Conservation (phyloP, 2,329 filamentous ascomycete genomes). For the Colletotrichum limetticola region DNA sequence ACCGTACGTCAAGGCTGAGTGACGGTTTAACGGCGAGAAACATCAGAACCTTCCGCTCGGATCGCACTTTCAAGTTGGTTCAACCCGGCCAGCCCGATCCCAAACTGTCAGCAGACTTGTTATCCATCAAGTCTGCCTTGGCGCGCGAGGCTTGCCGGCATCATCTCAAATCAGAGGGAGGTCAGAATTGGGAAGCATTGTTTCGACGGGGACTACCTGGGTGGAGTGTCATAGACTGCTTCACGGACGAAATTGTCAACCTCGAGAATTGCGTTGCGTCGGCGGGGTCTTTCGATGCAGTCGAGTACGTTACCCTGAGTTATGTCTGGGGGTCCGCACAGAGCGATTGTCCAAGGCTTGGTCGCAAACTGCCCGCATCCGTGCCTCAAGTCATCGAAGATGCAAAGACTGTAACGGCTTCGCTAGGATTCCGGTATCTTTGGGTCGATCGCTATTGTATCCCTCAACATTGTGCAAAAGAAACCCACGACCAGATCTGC, state of each 20-base stretch:
- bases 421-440: conserved; percentile 49
- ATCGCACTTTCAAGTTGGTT: neutral
- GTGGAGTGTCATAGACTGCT: neutral
- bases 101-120: neutral
- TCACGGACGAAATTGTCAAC: neutral
- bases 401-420: conserved; percentile 44
- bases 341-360: neutral
- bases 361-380: conserved; percentile 38
- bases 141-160: neutral
- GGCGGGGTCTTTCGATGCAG: neutral
- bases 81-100: too few relatives aligned
- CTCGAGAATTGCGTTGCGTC: neutral
- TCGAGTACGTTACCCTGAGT: conserved; percentile 48
- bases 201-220: neutral
- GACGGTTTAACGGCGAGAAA: too few relatives aligned
- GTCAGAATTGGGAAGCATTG: neutral
- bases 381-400: conserved; percentile 46
- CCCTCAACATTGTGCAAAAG: conserved; percentile 39
- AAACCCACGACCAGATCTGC: conserved; percentile 42
- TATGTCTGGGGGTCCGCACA: conserved; percentile 43
- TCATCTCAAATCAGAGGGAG: neutral
- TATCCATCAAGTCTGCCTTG: neutral
- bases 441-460: conserved; percentile 52
- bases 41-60: too few relatives aligned
- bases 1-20: too few relatives aligned